Evolutionary conservation across 768 basidiomycete species (phyloP).

Genomic region (Royoungia palumana): DNA sequence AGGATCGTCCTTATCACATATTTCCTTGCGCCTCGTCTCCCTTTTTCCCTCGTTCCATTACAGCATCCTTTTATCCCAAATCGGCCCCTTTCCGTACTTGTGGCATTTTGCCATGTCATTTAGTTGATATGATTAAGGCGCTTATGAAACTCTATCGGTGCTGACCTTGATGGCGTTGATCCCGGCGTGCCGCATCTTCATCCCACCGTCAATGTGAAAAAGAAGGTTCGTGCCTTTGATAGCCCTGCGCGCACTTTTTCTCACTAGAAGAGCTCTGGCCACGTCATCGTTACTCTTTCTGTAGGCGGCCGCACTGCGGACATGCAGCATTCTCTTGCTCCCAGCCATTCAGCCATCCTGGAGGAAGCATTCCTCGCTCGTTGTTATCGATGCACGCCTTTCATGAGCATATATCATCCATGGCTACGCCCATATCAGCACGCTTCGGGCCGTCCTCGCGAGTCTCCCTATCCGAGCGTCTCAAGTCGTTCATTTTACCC

Average conservation of each 20-base stretch:
- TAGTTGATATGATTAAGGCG: slow-evolving; percentile 21
- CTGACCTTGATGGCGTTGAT: slow-evolving; percentile 28
- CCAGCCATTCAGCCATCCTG: background rate
- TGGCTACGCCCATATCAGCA: slow-evolving; percentile 5
- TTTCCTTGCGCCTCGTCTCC: slow-evolving; percentile 6
- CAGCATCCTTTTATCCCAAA: slow-evolving; percentile 17
- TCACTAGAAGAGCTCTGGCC: slow-evolving; percentile 22
- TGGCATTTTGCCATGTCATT: slow-evolving; percentile 20
- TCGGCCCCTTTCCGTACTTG: slow-evolving; percentile 5
- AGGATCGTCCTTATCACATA: slow-evolving; percentile 20
- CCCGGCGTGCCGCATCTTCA: slow-evolving; percentile 18
- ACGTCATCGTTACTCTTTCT: slow-evolving; percentile 14
- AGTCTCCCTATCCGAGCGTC: slow-evolving; percentile 8
- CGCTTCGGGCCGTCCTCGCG: slow-evolving; percentile 3
- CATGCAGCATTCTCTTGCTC: slow-evolving; percentile 9
- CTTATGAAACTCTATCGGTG: slow-evolving; percentile 30
- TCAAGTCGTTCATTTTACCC: background rate
- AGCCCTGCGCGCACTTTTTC: slow-evolving; percentile 17
- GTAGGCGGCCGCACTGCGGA: slow-evolving; percentile 26
- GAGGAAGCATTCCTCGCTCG: background rate
- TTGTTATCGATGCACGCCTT: background rate
- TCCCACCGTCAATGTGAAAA: slow-evolving; percentile 20
- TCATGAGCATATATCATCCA: no score
- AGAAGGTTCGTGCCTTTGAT: slow-evolving; percentile 25
- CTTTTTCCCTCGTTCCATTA: slow-evolving; percentile 19